phyloP scores from a whole-genome alignment of 148 eudicot genomes.

The Rhododendron ferrugineum region DNA sequence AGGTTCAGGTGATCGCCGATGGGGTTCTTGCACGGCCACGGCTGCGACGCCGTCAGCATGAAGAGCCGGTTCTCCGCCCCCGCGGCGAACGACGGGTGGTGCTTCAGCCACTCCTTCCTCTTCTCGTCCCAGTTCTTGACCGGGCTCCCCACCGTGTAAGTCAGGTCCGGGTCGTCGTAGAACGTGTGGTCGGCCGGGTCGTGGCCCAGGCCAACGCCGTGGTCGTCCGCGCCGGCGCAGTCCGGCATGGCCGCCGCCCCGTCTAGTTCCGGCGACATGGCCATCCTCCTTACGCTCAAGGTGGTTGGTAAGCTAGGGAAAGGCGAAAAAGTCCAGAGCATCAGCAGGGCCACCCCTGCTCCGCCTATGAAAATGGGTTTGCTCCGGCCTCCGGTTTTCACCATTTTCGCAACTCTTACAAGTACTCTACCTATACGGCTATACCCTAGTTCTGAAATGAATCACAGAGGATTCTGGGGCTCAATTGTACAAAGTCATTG shows the following conservation, averaged over 20 bases:
- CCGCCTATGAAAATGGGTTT: not conserved
- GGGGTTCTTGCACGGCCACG: conserved; percentile 28
- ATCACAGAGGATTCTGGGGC: not conserved
- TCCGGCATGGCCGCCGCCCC: not conserved
- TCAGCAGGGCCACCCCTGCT: not conserved
- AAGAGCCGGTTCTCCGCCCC: conserved; percentile 11
- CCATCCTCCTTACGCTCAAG: not conserved
- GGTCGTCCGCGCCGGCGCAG: not conserved
- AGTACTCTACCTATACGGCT: not conserved
- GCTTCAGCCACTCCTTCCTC: conserved; percentile 25
- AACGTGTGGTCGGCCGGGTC: not conserved
- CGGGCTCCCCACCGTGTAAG: conserved; percentile 22
- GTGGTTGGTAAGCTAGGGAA: not conserved
- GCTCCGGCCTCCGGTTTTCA: not conserved
- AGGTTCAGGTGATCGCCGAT: conserved; percentile 25
- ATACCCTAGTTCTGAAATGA: not conserved
- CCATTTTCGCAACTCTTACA: not conserved
- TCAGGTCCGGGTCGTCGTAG: conserved; percentile 12
- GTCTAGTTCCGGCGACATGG: not conserved
- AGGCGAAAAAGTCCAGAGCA: not conserved
- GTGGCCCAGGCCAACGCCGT: not conserved
- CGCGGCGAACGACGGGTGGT: conserved; percentile 23
- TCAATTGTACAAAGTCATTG: not conserved
- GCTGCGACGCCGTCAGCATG: conserved; percentile 25
- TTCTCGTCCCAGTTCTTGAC: conserved; percentile 28